Percentiles rank a stretch among this genome's conserved stretches.
Evolutionary conservation across 78 protist species (phyloP).

Genomic region (Salpingoeca rosetta): DNA sequence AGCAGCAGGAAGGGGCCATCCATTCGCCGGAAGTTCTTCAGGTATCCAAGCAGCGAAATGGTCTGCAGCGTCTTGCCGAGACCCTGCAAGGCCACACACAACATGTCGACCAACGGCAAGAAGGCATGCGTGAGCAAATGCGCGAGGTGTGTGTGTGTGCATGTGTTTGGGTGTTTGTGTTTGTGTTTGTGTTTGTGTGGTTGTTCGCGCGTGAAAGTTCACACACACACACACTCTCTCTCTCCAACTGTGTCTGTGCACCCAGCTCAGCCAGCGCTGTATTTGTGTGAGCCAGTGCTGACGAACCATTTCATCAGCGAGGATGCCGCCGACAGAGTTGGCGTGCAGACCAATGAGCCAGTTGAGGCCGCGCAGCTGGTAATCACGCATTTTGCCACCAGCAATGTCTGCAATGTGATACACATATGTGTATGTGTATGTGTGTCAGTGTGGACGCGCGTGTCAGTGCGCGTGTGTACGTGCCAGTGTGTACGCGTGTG

Average conservation of each 20-base stretch:
- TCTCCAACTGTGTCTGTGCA: too few relatives aligned
- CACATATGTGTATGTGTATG: background rate
- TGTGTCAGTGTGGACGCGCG: background rate
- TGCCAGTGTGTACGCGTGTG: background rate
- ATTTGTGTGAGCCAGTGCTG: too few relatives aligned
- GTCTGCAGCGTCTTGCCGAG: slow-evolving; percentile 88
- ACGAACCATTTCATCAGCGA: slow-evolving; percentile 79
- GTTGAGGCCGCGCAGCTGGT: slow-evolving; percentile 88
- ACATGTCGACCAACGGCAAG: background rate
- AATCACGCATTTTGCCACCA: slow-evolving; percentile 71
- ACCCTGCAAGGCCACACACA: slow-evolving; percentile 31
- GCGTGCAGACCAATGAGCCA: slow-evolving; percentile 79
- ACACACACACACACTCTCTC: too few relatives aligned
- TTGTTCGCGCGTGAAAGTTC: background rate
- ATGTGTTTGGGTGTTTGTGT: too few relatives aligned
- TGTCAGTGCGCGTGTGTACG: background rate
- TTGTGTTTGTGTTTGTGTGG: too few relatives aligned
- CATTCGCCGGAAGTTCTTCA: slow-evolving; percentile 42
- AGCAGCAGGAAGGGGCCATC: slow-evolving; percentile 81
- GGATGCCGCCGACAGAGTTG: slow-evolving; percentile 84
- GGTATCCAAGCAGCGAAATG: slow-evolving; percentile 67
- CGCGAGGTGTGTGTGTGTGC: background rate
- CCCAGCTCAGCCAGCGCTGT: too few relatives aligned
- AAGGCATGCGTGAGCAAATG: background rate
- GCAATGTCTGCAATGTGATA: background rate